These are phyloP conservation scores for Ziziphus jujuba DNA, from an alignment of 306 rosid genomes.

Conservation along the genomic window DNA sequence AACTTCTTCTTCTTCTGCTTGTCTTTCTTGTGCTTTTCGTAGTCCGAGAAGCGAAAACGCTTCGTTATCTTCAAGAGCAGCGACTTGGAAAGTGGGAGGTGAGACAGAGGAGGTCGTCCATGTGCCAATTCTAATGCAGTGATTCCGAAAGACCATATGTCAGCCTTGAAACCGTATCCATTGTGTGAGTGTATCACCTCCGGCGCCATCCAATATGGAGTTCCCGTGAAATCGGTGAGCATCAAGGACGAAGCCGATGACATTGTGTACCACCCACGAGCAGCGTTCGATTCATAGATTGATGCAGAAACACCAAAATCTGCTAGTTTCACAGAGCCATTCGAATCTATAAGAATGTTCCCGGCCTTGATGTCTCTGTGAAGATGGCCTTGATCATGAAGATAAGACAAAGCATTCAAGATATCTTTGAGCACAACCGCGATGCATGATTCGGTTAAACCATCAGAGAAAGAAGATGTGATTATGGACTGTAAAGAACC, in stretches of 20 bases:
- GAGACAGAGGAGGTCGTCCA: conserved; percentile 68
- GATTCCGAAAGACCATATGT: conserved; percentile 73
- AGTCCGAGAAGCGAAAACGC: conserved; percentile 53
- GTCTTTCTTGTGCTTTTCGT: conserved; percentile 27
- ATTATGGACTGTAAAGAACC: conserved; percentile 64
- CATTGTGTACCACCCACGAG: conserved; percentile 3
- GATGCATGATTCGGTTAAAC: conserved; percentile 51
- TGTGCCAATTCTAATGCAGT: conserved; percentile 63
- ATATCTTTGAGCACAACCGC: conserved; percentile 49
- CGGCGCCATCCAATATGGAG: conserved; percentile 77
- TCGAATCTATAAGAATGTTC: conserved; percentile 56
- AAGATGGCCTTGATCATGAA: conserved; percentile 65
- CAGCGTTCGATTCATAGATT: conserved; percentile 35
- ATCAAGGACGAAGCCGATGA: conserved; percentile 32
- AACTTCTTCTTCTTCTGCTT: conserved; percentile 35
- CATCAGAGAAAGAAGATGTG: conserved; percentile 44
- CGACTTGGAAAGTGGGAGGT: conserved; percentile 61
- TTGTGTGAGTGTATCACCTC: conserved; percentile 62
- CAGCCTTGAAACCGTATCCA: conserved; percentile 60
- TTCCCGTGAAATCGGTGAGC: conserved; percentile 48
- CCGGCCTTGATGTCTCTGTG: conserved; percentile 68
- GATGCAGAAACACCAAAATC: conserved; percentile 65
- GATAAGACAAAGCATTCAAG: conserved; percentile 53
- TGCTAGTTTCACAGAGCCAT: conserved; percentile 45
- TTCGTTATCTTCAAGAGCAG: conserved; percentile 50